Conservation (phyloP, 345 rosid genomes). For the Brassica carinata region DNA sequence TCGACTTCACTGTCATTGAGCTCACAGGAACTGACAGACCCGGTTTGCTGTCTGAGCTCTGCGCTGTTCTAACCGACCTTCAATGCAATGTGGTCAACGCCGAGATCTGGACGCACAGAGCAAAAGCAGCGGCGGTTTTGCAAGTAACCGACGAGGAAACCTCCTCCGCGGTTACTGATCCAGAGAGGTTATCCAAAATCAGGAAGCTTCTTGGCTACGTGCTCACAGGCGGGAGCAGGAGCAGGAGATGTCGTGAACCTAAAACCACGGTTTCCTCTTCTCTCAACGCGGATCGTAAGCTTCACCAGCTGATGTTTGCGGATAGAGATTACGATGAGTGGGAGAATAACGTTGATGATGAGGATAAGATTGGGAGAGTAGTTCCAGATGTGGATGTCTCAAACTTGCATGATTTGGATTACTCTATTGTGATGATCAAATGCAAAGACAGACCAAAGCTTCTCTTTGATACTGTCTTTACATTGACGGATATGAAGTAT, state of each 20-base stretch:
- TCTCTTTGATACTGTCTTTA: slow-evolving; percentile 82
- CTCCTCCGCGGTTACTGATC: slow-evolving; percentile 61
- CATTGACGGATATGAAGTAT: slow-evolving; percentile 92
- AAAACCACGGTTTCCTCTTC: slow-evolving; percentile 63
- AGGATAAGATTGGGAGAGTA: slow-evolving; percentile 44
- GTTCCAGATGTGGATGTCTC: slow-evolving; percentile 73
- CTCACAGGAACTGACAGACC: slow-evolving; percentile 85
- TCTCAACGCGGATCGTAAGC: slow-evolving; percentile 67
- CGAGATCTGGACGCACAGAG: slow-evolving; percentile 92
- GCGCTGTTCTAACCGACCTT: slow-evolving; percentile 76
- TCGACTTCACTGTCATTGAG: slow-evolving; percentile 78
- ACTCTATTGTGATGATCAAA: slow-evolving; percentile 74
- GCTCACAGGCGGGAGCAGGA: slow-evolving; percentile 61
- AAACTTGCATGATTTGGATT: slow-evolving; percentile 74
- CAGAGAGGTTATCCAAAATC: slow-evolving; percentile 60
- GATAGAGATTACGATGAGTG: slow-evolving; percentile 80
- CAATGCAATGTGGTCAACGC: slow-evolving; percentile 80
- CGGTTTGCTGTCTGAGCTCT: slow-evolving; percentile 82
- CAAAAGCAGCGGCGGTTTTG: slow-evolving; percentile 84
- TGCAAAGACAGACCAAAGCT: slow-evolving; percentile 93
- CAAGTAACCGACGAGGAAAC: slow-evolving; percentile 78
- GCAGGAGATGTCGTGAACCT: slow-evolving; percentile 55
- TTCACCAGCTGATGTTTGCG: slow-evolving; percentile 96
- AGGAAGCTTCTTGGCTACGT: slow-evolving; percentile 75
- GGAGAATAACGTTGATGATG: slow-evolving; percentile 43